phyloP scores from a whole-genome alignment of 1,139 yeast species.

The Kodamaea plutei region DNA sequence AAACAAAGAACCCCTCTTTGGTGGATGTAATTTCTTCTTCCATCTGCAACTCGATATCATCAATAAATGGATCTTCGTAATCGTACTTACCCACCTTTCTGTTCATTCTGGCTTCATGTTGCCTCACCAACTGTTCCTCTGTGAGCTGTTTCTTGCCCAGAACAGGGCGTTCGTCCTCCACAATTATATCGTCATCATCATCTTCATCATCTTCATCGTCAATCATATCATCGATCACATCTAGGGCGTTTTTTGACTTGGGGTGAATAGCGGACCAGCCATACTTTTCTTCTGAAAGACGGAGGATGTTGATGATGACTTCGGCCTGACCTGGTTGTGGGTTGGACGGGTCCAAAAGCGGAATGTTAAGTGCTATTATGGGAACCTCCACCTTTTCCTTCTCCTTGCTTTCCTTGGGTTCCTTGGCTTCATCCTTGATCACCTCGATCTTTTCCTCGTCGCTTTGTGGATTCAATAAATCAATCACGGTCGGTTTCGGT shows the following conservation, averaged over 20 bases:
- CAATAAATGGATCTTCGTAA: conserved; percentile 91
- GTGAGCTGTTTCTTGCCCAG: conserved; percentile 31
- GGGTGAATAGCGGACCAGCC: conserved; percentile 78
- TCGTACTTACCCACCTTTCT: conserved; percentile 87
- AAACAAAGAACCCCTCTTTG: conserved; percentile 93
- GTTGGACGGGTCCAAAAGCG: conserved; percentile 45
- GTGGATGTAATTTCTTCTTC: conserved; percentile 93
- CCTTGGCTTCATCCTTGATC: conserved; percentile 14
- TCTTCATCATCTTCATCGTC: conserved; percentile 59
- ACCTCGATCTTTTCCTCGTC: conserved; percentile 9
- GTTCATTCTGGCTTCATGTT: conserved; percentile 48
- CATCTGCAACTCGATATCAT: conserved; percentile 87
- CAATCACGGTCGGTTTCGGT: conserved; percentile 19
- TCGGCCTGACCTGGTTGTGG: conserved; percentile 65
- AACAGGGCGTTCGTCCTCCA: conserved; percentile 34
- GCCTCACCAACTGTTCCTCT: conserved; percentile 44
- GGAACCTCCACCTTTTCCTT: conserved; percentile 27
- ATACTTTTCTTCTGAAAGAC: conserved; percentile 80
- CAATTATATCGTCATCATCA: conserved; percentile 47
- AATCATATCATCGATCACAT: conserved; percentile 57
- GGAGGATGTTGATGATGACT: conserved; percentile 73
- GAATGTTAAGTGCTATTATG: conserved; percentile 58
- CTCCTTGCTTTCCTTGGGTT: conserved; percentile 18
- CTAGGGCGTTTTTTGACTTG: conserved; percentile 57
- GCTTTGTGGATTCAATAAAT: conserved; percentile 12